Percentiles rank a stretch among this genome's conserved stretches.
Conservation (phyloP, 2,329 filamentous ascomycete genomes). For the Cercospora sp. region DNA sequence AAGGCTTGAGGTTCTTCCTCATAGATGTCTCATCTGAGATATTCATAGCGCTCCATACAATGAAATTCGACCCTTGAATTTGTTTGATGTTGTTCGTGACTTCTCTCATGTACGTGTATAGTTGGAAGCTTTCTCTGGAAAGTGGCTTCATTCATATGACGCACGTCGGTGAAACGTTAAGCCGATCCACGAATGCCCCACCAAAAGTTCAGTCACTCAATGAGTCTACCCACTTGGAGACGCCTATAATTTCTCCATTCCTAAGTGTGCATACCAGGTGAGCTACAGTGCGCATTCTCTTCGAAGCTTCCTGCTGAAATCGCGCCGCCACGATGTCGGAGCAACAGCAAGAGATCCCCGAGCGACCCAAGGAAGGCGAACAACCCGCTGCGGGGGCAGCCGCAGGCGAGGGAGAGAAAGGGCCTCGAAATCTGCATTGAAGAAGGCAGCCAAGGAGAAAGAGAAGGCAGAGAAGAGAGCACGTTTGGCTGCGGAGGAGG, state of each 20-base stretch:
- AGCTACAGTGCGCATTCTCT: neutral
- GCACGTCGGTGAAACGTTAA: neutral
- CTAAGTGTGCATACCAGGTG: neutral
- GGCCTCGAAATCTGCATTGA: conserved; percentile 76
- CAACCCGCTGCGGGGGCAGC: conserved; percentile 20
- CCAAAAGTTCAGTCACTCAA: conserved; percentile 9
- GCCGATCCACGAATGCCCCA: neutral
- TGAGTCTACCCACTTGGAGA: neutral
- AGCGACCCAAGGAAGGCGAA: conserved; percentile 36
- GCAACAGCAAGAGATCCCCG: conserved; percentile 29
- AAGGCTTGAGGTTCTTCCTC: neutral
- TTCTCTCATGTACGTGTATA: neutral
- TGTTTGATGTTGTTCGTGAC: neutral
- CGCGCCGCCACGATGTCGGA: conserved; percentile 3
- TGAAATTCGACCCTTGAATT: no score
- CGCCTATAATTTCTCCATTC: neutral
- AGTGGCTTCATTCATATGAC: neutral
- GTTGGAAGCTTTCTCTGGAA: neutral
- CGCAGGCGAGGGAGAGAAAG: conserved; percentile 42
- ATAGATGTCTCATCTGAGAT: neutral
- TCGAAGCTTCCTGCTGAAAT: neutral
- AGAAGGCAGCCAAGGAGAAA: conserved; percentile 87
- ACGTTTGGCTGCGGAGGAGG: conserved; percentile 69
- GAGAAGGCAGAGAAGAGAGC: conserved; percentile 74
- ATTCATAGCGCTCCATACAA: neutral